Base-by-base conservation (phyloP, 2,329 filamentous ascomycete species). In the Pseudonectria foliicola region DNA sequence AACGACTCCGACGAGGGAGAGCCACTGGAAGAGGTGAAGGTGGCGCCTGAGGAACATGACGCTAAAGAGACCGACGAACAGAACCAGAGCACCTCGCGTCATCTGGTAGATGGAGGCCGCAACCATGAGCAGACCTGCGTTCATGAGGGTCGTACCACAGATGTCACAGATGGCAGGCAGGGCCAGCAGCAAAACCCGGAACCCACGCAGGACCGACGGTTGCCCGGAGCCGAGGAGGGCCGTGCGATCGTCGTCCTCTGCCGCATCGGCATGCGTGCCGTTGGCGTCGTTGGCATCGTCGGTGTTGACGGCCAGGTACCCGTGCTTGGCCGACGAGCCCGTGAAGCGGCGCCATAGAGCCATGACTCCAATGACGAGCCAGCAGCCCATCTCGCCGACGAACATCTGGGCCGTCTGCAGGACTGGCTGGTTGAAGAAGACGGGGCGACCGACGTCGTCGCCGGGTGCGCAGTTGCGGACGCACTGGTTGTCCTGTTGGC, bases 391-490 rank as follows among this genome's bases (percentile, higher is more conserved):
- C 61, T 98, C 92, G 37, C 92, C 92, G 43, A 95, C 74, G 60
- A 98, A 98, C 92, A 98, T 98, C 61, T 96, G 92, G 1, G 87
- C 79, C 44, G 92, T 96, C 60, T 98, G 92, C 35, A 96, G 79
- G 34, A 98, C 89, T 13, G 92, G 92, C 59, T 96, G 90, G 60
- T 95, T 87, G 63, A 98, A 96, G 50, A 76, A 74, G 44, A 75
- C 67, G 34, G 77, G 82, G 46, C 82, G 75, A 39, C 71, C 72
- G 8, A 77, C 75, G 52, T 86, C 67, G 14, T 75, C 68, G 40
- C 77, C 71, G 16, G 41, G 42, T 52, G 86, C 78, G 68, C 92
- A 98, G 67, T 96, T 79, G 46, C 84, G 76, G 27, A 96, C 85
- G 65, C 92, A 98, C 80, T 95, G 87, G 70, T 95, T 94, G 60